Evolutionary conservation across 2,329 filamentous ascomycete species (phyloP), one percentile per base, ranked within the genome.

Genomic region (Claviceps lovelessii): DNA sequence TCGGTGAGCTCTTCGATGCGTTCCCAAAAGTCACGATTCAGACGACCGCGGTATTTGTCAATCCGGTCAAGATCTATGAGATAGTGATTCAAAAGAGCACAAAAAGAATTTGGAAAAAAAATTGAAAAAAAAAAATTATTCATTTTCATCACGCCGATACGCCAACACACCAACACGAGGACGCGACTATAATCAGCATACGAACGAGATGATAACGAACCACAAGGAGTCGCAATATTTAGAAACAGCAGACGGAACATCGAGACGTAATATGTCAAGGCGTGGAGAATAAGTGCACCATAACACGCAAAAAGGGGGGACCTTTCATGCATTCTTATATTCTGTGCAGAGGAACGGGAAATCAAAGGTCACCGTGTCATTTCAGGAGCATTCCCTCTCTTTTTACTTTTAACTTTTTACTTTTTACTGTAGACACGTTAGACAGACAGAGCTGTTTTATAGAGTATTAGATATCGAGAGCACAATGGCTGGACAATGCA

Each of bases 1-100:
- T 71, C 68, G 15, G 60, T 67, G 53, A 61, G 60, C 41, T 71
- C 69, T 37, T 37, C 35, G 5, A 64, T 67, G 62, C 67, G 61
- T 51, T 61, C 62, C 23, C 70, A 68, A 59, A 59, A 64, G 19
- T 61, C 63, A 15, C 61, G 59, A 8, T 61, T 71, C 3, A 62
- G 61, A 42, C 65, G 68, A 28, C 69, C 68, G 5, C 63, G 57
- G 17, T 62, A 65, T 54, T 55, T 69, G 28, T 60, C 64, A 1
- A 63, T 69, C 41, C 62, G 67, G 54, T 64, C 68, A 44, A 65
- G 63, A 59, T 67, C 65, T 52, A 60, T 62, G 28, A 63, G 61
- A 54, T 66, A 52, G 41, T 19, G 4, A 19, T 3, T 3, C 29
- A 51, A 35, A 44, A 44, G 23, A 23, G 23, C 23, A 23, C 23